These are phyloP conservation scores for Clonostachys sp. DNA, from an alignment of 2,329 filamentous ascomycete genomes.

Conservation along the genomic window DNA sequence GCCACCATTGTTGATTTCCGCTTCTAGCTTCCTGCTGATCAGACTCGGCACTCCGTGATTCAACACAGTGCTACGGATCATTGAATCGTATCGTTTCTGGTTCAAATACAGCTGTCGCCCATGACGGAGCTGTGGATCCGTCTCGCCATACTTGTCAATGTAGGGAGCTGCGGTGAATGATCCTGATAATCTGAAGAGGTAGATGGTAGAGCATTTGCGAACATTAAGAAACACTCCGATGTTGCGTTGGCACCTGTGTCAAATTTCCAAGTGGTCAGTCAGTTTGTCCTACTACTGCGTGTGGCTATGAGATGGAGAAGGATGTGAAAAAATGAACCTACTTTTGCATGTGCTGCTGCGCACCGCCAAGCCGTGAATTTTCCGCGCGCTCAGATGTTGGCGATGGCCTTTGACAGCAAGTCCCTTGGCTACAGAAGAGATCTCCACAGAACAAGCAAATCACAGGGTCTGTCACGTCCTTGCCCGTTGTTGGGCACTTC, in stretches of 20 bases:
- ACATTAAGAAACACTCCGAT: slow-evolving; percentile 96
- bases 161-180: slow-evolving; percentile 88
- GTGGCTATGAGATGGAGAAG: neutral
- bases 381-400: slow-evolving; percentile 32
- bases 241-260: slow-evolving; percentile 72
- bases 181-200: slow-evolving; percentile 76
- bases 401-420: slow-evolving; percentile 76
- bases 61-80: slow-evolving; percentile 83
- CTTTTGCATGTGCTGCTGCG: slow-evolving; percentile 85
- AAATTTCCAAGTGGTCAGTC: neutral
- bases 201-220: slow-evolving; percentile 89
- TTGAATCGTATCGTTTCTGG: slow-evolving; percentile 86
- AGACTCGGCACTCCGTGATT: slow-evolving; percentile 82
- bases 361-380: slow-evolving; percentile 64
- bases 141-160: slow-evolving; percentile 92
- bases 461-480: slow-evolving; percentile 84
- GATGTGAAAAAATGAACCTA: slow-evolving; percentile 40
- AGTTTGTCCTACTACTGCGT: neutral
- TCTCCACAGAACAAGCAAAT: slow-evolving; percentile 94
- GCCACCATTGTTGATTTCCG: slow-evolving; percentile 93
- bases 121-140: slow-evolving; percentile 83
- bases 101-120: slow-evolving; percentile 88
- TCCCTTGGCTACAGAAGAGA: slow-evolving; percentile 92
- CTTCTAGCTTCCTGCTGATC: slow-evolving; percentile 85
- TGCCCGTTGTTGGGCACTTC: slow-evolving; percentile 83